Base-by-base conservation (phyloP, 179 eudicot genomes). In the Beta corolliflora region DNA sequence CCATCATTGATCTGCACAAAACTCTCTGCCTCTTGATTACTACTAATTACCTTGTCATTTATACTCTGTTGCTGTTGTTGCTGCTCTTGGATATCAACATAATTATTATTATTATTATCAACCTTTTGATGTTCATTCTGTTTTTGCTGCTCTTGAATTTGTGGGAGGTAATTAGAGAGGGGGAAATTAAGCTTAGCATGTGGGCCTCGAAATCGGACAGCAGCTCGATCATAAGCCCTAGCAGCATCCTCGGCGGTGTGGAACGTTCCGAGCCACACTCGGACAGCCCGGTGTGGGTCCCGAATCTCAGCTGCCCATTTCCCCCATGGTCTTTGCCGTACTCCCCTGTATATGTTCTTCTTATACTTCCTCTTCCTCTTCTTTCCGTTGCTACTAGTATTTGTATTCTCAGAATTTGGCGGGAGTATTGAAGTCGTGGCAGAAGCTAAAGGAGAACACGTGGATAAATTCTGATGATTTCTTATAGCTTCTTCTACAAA, bases 191-290 rank as follows among this genome's bases (percentile, higher is more conserved):
- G 86, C 79, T 90, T 88, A 3, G 91, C 91, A 1, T 84, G 65
- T 4, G 83, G 79, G 1, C 91, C 93, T 0, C 91, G 88, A 73
- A 74, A 89, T 23, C 80, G 78, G 0, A 87, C 77, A 1, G 91
- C 88, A 3, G 86, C 85, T 55, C 83, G 85, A 61, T 90, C 91
- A 41, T 90, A 90, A 2, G 86, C 93, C 19, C 87, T 71, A 3
- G 93, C 93, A 0, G 91, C 93, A 0, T 81, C 88, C 80, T 90
- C 90, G 54, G 89, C 91, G 8, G 83, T 88, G 58, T 87, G 79
- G 44, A 84, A 88, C 0, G 91, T 88, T 55, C 59, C 59, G 16
- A 55, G 59, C 14, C 59, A 55, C 16, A 55, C 59, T 55, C 16
- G 59, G 16, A 55, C 59, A 19, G 14, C 59, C 59, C 16, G 59